These are phyloP conservation scores for Nyctanthes arbortristis DNA, from an alignment of 257 asterid species.

Conservation along the genomic window DNA sequence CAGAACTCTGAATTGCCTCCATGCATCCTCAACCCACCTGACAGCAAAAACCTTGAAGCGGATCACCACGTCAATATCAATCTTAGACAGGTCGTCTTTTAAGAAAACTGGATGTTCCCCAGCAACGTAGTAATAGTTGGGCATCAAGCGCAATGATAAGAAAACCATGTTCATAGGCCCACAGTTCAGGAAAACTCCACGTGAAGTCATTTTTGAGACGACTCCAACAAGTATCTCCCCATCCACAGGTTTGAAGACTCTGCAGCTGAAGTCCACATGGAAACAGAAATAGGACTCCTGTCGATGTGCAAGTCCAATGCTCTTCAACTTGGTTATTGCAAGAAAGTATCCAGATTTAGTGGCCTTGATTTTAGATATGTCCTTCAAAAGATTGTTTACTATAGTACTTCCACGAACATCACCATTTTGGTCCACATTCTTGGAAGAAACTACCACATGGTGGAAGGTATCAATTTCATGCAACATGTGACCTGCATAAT, in stretches of 20 bases:
- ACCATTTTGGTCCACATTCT: conserved; percentile 29
- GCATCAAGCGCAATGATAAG: conserved; percentile 52
- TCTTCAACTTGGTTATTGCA: conserved; percentile 58
- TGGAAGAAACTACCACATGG: conserved; percentile 48
- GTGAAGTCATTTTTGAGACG: conserved; percentile 32
- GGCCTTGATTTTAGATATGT: conserved; percentile 37
- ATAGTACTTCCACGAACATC: conserved; percentile 40
- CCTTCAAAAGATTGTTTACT: conserved; percentile 38
- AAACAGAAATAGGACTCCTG: conserved; percentile 30
- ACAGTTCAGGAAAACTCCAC: conserved; percentile 64
- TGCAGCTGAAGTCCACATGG: conserved; percentile 54
- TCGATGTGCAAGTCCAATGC: conserved; percentile 49
- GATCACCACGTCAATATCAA: conserved; percentile 53
- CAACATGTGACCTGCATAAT: conserved; percentile 49
- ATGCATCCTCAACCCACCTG: conserved; percentile 46
- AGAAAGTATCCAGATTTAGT: conserved; percentile 58
- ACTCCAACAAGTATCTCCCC: conserved; percentile 69
- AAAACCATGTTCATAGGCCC: conserved; percentile 75
- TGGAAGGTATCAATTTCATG: conserved; percentile 25
- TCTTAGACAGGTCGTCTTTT: conserved; percentile 59
- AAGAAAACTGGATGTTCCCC: conserved; percentile 35
- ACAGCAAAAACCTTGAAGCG: conserved; percentile 53
- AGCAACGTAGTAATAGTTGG: conserved; percentile 41
- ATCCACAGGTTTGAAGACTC: conserved; percentile 52
- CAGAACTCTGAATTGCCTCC: conserved; percentile 55